A percentile compares a stretch with the other conserved stretches of the same genome.
Evolutionary conservation across 495 filamentous ascomycete species (phyloP).

Genomic region (Xylaria cubensis): DNA sequence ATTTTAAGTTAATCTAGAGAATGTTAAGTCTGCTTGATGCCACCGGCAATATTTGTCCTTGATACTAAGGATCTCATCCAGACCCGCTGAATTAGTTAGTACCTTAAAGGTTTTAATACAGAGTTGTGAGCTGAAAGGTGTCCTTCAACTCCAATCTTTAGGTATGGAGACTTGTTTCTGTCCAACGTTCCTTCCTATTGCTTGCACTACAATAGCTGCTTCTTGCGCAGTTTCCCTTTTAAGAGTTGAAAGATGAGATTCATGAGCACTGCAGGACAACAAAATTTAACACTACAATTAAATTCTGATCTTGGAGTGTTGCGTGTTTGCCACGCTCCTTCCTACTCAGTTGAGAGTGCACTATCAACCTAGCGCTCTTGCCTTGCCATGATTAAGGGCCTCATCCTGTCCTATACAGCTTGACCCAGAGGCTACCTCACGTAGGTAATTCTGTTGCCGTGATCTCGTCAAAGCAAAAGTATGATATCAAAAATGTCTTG

Average conservation of each 20-base stretch:
- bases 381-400: not conserved
- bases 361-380: not conserved
- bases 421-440: too few species aligned
- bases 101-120: too few species aligned
- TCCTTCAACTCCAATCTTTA: not conserved
- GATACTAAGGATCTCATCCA: not conserved
- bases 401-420: not conserved
- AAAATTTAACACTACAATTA: not conserved
- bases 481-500: not conserved
- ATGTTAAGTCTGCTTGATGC: not conserved
- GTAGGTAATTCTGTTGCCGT: not conserved
- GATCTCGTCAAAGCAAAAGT: not conserved
- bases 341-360: not conserved
- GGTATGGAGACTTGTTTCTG: not conserved
- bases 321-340: constrained; percentile 3
- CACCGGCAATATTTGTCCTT: not conserved
- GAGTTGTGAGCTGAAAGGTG: not conserved
- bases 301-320: not conserved
- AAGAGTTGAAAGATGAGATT: not conserved
- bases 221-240: not conserved
- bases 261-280: not conserved
- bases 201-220: not conserved
- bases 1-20: not conserved
- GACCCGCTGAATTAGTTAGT: not conserved
- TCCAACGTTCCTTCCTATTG: not conserved